phyloP scores from a whole-genome alignment of 1,284 basidiomycete species.

The Ustilago crameri region DNA sequence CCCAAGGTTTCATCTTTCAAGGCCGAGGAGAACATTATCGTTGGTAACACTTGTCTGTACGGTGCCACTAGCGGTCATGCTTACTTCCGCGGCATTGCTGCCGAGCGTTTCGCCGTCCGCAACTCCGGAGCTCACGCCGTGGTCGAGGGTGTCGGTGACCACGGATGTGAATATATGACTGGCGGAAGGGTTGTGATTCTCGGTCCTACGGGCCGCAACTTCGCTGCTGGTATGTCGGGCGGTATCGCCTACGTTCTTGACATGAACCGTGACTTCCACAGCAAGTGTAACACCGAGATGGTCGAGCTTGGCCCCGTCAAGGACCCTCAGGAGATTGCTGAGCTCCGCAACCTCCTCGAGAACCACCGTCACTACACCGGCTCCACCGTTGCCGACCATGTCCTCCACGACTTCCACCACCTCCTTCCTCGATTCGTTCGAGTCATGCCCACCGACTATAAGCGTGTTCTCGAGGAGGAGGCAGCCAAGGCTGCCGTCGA shows the following conservation, averaged over 20 bases:
- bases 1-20: conserved; percentile 64
- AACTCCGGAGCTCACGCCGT: conserved; percentile 66
- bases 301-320: conserved; percentile 63
- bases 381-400: conserved; percentile 62
- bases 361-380: conserved; percentile 67
- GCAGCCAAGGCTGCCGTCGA: conserved; percentile 65
- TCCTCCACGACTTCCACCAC: conserved; percentile 65
- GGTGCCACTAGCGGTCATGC: conserved; percentile 59
- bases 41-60: conserved; percentile 59
- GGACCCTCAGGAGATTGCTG: conserved; percentile 64
- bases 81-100: conserved; percentile 63
- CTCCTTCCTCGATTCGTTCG: conserved; percentile 64
- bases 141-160: conserved; percentile 64
- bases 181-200: conserved; percentile 61
- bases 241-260: conserved; percentile 66
- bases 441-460: conserved; percentile 66
- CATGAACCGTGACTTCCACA: conserved; percentile 63
- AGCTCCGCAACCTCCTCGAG: conserved; percentile 66
- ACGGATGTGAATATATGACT: conserved; percentile 61
- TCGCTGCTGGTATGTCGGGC: conserved; percentile 61
- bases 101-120: conserved; percentile 65
- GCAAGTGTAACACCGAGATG: conserved; percentile 65
- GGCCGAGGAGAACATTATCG: conserved; percentile 65
- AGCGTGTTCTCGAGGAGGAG: conserved; percentile 66
- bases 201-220: conserved; percentile 59